Evolutionary conservation across 1,139 yeast species (phyloP).

Genomic region (Magnusiomyces fungicola): DNA sequence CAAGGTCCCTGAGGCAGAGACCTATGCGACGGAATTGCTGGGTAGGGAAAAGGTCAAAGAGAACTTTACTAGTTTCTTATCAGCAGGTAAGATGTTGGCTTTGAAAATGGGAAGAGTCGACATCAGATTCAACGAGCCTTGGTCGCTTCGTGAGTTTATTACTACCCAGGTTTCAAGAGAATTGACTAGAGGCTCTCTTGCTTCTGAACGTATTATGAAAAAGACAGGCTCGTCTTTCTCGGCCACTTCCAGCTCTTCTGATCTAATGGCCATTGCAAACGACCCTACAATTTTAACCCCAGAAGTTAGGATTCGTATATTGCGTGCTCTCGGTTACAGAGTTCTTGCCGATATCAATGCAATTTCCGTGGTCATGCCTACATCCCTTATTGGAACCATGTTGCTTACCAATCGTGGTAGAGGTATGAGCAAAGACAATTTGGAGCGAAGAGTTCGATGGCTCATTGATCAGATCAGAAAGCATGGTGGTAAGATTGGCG

Average conservation of each 20-base stretch:
- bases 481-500: conserved; percentile 38
- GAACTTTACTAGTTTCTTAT: conserved; percentile 32
- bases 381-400: conserved; percentile 38
- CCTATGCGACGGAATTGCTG: conserved; percentile 52
- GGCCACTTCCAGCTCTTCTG: conserved; percentile 9
- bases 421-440: conserved; percentile 33
- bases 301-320: conserved; percentile 24
- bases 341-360: conserved; percentile 36
- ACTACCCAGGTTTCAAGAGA: conserved; percentile 29
- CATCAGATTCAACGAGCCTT: conserved; percentile 37
- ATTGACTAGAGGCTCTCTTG: conserved; percentile 9
- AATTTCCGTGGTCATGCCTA: conserved; percentile 40
- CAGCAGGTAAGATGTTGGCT: conserved; percentile 32
- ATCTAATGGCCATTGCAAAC: conserved; percentile 11
- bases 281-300: conserved; percentile 15
- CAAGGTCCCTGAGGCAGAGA: conserved; percentile 59
- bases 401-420: conserved; percentile 35
- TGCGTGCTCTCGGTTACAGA: conserved; percentile 36
- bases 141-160: conserved; percentile 34
- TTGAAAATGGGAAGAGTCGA: conserved; percentile 38
- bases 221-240: not conserved
- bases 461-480: conserved; percentile 31
- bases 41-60: conserved; percentile 51
- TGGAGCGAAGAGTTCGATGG: conserved; percentile 33
- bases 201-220: conserved; percentile 9